Base-by-base conservation (phyloP, 345 rosid genomes). In the Sonneratia alba region DNA sequence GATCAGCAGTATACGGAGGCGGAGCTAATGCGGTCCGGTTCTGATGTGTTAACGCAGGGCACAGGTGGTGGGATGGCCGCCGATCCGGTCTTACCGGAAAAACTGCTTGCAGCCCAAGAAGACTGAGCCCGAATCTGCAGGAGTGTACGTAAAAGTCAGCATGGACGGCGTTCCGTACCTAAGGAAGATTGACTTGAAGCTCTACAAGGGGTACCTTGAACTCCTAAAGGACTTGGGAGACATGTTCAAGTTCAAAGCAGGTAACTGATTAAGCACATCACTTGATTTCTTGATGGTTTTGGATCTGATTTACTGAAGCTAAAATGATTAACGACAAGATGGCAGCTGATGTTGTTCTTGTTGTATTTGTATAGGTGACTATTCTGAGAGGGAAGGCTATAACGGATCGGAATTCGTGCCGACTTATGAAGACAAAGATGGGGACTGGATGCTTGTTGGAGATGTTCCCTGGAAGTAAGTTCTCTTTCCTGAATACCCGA, bases 381-480 rank as follows among this genome's bases (percentile, higher is more conserved):
- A 86, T 67, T 85, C 82, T 0, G 93, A 87, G 69, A 86, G 93
- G 77, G 89, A 89, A 83, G 91, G 93, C 32, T 89, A 91, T 78
- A 88, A 81, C 79, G 89, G 96, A 65, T 89, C 90, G 61, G 93
- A 82, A 68, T 85, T 82, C 51, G 92, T 77, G 27, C 96, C 91
- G 0, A 89, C 97, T 38, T 91, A 91, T 68, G 90, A 91, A 53
- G 97, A 91, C 75, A 89, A 89, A 57, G 97, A 91, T 75, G 91
- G 97, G 47, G 97, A 91, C 61, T 91, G 91, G 97, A 91, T 91
- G 97, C 81, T 91, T 11, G 90, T 87, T 7, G 95, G 97, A 73
- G 95, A 91, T 84, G 97, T 87, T 72, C 97, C 95, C 0, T 91
- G 93, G 97, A 83, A 83, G 86, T 85, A 76, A 79, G 88, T 73